phyloP scores from a whole-genome alignment of 371 early-diverging fungal genomes.

The Mortierella sp. region DNA sequence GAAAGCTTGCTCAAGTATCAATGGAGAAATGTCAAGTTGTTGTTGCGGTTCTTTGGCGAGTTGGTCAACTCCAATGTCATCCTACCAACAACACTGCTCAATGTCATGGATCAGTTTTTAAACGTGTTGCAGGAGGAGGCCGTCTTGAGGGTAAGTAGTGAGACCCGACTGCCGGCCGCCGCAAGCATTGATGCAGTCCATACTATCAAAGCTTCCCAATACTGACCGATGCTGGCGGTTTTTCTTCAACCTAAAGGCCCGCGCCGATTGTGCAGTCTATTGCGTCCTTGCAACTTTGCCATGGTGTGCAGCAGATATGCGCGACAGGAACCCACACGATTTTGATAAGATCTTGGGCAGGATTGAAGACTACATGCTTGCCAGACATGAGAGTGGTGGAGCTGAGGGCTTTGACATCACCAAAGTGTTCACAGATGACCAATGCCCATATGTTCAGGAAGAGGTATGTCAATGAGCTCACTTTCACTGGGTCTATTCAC shows the following conservation, averaged over 20 bases:
- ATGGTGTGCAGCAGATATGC: slow-evolving; percentile 65
- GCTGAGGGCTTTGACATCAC: slow-evolving; percentile 60
- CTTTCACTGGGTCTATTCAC: background rate
- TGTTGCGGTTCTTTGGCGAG: slow-evolving; percentile 85
- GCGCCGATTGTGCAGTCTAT: slow-evolving; percentile 80
- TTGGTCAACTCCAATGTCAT: slow-evolving; percentile 84
- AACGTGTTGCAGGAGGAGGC: slow-evolving; percentile 65
- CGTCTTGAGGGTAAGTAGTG: slow-evolving; percentile 57
- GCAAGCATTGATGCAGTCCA: no score
- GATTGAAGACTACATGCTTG: slow-evolving; percentile 74
- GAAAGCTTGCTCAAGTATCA: slow-evolving; percentile 59
- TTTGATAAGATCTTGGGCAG: slow-evolving; percentile 67
- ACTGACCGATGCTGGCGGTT: no score
- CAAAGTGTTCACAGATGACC: slow-evolving; percentile 62
- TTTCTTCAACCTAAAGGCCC: slow-evolving; percentile 51
- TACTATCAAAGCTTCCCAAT: no score
- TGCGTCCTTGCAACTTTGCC: slow-evolving; percentile 80
- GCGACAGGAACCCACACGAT: slow-evolving; percentile 65
- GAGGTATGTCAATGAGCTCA: slow-evolving; percentile 60
- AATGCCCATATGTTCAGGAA: slow-evolving; percentile 59
- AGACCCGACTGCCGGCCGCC: no score
- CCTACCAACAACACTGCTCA: slow-evolving; percentile 68
- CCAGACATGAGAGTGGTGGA: slow-evolving; percentile 56
- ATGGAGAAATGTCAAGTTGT: slow-evolving; percentile 80
- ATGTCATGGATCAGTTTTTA: slow-evolving; percentile 69